Evolutionary conservation across 352 stramenopile genomes (phyloP).

Genomic region (Pythium oligandrum): DNA sequence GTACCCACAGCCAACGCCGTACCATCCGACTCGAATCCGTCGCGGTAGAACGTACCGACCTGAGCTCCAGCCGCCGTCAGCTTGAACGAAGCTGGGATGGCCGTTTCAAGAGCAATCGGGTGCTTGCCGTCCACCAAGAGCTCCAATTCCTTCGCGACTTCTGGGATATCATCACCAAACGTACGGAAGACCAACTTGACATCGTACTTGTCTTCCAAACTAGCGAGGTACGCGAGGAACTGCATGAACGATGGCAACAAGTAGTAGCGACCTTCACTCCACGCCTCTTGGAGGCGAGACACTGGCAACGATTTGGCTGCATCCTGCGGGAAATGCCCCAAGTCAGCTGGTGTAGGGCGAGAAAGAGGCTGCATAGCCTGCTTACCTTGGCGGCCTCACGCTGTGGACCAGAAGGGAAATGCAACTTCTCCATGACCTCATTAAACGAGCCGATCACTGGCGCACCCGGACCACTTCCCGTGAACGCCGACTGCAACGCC

Average conservation of each 20-base stretch:
- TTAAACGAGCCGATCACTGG: conserved; percentile 45
- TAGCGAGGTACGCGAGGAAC: conserved; percentile 52
- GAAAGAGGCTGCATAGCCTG: not conserved
- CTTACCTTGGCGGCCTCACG: conserved; percentile 43
- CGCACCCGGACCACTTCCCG: conserved; percentile 38
- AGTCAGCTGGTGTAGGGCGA: too few relatives aligned
- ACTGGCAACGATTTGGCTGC: conserved; percentile 34
- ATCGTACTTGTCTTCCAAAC: conserved; percentile 23
- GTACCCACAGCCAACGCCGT: conserved; percentile 59
- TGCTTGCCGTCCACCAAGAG: conserved; percentile 60
- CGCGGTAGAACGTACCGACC: conserved; percentile 72
- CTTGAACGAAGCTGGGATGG: conserved; percentile 43
- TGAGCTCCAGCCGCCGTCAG: conserved; percentile 29
- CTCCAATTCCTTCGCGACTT: conserved; percentile 71
- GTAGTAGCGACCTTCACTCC: conserved; percentile 71
- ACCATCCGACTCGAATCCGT: conserved; percentile 48
- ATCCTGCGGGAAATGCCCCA: conserved; percentile 4
- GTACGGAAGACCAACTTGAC: conserved; percentile 75
- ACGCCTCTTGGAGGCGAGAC: conserved; percentile 64
- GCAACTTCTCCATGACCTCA: conserved; percentile 69
- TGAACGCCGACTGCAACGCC: conserved; percentile 74
- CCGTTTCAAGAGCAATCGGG: conserved; percentile 30
- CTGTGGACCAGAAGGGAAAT: conserved; percentile 46
- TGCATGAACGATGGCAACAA: conserved; percentile 76
- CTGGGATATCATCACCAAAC: conserved; percentile 74